These are phyloP conservation scores for Microascus cirrosus DNA, from an alignment of 2,329 filamentous ascomycete genomes.

Conservation along the genomic window DNA sequence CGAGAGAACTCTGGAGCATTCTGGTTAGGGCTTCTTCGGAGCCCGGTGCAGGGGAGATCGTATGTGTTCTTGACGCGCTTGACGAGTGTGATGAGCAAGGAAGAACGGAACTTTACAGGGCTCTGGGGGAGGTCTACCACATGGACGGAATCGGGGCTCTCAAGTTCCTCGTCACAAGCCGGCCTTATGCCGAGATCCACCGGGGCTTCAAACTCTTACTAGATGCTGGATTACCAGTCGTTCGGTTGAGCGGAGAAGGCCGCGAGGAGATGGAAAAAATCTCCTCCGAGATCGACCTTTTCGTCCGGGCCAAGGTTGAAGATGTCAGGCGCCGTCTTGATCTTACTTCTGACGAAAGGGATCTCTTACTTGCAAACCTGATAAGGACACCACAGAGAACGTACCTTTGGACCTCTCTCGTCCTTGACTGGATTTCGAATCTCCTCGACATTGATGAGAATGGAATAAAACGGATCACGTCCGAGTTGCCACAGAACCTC, in stretches of 20 bases:
- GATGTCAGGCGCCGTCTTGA: neutral
- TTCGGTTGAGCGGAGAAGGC: constrained; percentile 11
- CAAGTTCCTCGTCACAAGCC: constrained; percentile 24
- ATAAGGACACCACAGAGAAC: constrained; percentile 9
- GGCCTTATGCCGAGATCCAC: constrained; percentile 15
- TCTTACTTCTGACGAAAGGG: constrained; percentile 6
- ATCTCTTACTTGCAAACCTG: constrained; percentile 7
- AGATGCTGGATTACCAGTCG: constrained; percentile 4
- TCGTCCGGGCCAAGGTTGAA: constrained; percentile 6
- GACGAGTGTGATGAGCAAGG: constrained; percentile 22
- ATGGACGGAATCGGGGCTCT: constrained; percentile 8
- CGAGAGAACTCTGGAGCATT: constrained; percentile 18
- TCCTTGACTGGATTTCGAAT: constrained; percentile 8
- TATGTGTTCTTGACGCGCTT: constrained; percentile 28
- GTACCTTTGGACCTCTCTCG: constrained; percentile 16
- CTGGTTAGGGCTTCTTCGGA: constrained; percentile 10
- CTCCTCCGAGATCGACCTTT: constrained; percentile 11
- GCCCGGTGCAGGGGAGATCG: constrained; percentile 10
- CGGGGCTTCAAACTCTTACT: constrained; percentile 8
- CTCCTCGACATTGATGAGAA: constrained; percentile 4
- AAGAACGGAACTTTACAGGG: neutral
- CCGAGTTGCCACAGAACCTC: constrained; percentile 11
- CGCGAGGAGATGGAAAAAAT: constrained; percentile 9
- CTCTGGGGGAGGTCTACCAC: neutral
- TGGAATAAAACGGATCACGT: neutral